Conservation (phyloP, 805 yeast genomes). For the Ogataea degrootiae region DNA sequence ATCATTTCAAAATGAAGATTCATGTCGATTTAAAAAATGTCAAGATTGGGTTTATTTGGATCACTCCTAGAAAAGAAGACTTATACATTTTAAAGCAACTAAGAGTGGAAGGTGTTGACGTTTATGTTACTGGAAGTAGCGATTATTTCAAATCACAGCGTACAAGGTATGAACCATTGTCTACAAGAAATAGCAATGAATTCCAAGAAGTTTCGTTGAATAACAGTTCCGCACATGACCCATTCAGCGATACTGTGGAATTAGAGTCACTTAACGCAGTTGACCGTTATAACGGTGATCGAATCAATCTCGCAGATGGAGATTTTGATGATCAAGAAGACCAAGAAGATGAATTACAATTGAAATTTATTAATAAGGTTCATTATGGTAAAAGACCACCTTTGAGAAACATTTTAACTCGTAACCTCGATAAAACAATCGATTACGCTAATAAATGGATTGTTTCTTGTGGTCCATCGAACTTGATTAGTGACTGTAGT, state of each 20-base stretch:
- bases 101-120: constrained; percentile 30
- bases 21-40: constrained; percentile 23
- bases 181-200: not conserved
- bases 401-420: constrained; percentile 30
- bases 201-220: constrained; percentile 5
- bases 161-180: not conserved
- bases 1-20: constrained; percentile 30
- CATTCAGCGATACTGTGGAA: constrained; percentile 21
- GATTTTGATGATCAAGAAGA: constrained; percentile 12
- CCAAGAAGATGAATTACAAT: not conserved
- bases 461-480: constrained; percentile 54
- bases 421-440: constrained; percentile 23
- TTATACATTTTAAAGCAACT: constrained; percentile 40
- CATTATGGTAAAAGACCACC: constrained; percentile 40
- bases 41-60: constrained; percentile 48
- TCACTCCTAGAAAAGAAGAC: constrained; percentile 43
- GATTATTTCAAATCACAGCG: not conserved
- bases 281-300: not conserved
- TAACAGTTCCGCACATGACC: not conserved
- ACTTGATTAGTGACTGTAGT: constrained; percentile 37
- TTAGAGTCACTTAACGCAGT: constrained; percentile 17
- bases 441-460: constrained; percentile 44
- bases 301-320: constrained; percentile 15
- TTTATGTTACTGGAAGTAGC: constrained; percentile 32
- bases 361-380: constrained; percentile 9